These are phyloP conservation scores for Pseudogymnoascus sp. DNA, from an alignment of 2,329 filamentous ascomycete species.

Conservation along the genomic window DNA sequence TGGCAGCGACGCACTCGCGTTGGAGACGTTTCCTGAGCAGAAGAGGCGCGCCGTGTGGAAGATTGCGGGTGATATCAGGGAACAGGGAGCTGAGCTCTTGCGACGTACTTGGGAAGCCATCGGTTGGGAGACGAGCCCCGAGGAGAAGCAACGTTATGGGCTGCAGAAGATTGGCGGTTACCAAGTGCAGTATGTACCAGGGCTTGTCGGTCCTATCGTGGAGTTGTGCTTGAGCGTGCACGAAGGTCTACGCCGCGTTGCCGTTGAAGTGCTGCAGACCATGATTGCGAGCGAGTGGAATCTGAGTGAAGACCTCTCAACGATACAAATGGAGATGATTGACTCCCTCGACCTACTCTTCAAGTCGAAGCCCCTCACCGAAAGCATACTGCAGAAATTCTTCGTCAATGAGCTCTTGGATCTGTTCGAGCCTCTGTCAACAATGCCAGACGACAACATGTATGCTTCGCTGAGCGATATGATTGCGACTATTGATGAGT, in stretches of 20 bases:
- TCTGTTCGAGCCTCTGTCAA: slow-evolving; percentile 66
- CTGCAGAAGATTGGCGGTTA: slow-evolving; percentile 86
- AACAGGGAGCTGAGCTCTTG: slow-evolving; percentile 81
- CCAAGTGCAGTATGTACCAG: slow-evolving; percentile 95
- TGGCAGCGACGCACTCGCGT: slow-evolving; percentile 76
- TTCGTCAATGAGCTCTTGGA: slow-evolving; percentile 81
- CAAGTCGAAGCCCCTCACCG: slow-evolving; percentile 79
- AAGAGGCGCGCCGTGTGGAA: slow-evolving; percentile 97
- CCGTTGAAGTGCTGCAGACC: slow-evolving; percentile 86
- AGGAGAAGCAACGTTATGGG: slow-evolving; percentile 72
- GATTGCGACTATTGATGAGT: slow-evolving; percentile 78
- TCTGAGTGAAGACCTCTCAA: slow-evolving; percentile 80
- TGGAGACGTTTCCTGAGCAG: slow-evolving; percentile 95
- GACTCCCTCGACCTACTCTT: slow-evolving; percentile 86
- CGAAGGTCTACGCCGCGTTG: slow-evolving; percentile 79
- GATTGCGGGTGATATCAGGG: slow-evolving; percentile 91
- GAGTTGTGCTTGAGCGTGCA: slow-evolving; percentile 94
- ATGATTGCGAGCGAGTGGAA: slow-evolving; percentile 99
- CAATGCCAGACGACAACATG: slow-evolving; percentile 62
- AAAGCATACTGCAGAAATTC: slow-evolving; percentile 84
- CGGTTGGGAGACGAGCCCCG: slow-evolving; percentile 82
- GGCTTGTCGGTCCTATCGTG: slow-evolving; percentile 82
- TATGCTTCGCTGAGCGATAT: slow-evolving; percentile 71
- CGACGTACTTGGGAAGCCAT: slow-evolving; percentile 88
- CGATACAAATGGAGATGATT: slow-evolving; percentile 94